phyloP scores from a whole-genome alignment of 306 rosid genomes.

The Malus fusca region DNA sequence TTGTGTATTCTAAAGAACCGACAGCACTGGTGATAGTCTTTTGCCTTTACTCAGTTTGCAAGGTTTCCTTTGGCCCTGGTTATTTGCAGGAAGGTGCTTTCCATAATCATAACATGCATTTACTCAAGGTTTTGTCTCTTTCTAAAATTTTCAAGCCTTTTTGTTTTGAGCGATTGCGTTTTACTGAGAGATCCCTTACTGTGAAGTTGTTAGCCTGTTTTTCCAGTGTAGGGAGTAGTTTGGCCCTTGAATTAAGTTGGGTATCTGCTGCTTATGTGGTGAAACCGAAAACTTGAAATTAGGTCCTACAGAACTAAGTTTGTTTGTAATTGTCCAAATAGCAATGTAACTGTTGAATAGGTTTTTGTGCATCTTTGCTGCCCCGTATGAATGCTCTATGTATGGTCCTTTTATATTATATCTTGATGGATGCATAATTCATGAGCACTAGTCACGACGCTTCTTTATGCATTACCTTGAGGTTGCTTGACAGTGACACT shows the following conservation, averaged over 20 bases:
- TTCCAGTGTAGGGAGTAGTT: slow-evolving; percentile 4
- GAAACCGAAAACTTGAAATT: background rate
- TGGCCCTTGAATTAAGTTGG: slow-evolving; percentile 11
- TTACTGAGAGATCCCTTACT: background rate
- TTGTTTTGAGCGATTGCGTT: slow-evolving; percentile 2
- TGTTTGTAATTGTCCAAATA: background rate
- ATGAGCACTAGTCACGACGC: background rate
- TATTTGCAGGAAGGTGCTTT: slow-evolving; percentile 22
- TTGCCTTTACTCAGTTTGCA: slow-evolving; percentile 13
- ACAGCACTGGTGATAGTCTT: slow-evolving; percentile 10
- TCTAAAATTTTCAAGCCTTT: background rate
- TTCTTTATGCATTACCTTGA: background rate
- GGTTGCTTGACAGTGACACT: background rate
- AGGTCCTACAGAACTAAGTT: background rate
- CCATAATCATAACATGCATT: slow-evolving; percentile 15
- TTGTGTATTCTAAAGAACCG: slow-evolving; percentile 8
- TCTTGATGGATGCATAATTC: background rate
- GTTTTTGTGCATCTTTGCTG: background rate
- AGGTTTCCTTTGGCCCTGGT: slow-evolving; percentile 21
- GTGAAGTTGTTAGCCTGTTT: slow-evolving; percentile 16
- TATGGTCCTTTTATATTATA: background rate
- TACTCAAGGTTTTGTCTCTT: background rate
- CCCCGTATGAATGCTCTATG: background rate
- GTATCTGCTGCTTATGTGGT: background rate
- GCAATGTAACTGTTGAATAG: background rate